These are phyloP conservation scores for Naematelia encephala DNA, from an alignment of 768 basidiomycete genomes.

Conservation along the genomic window DNA sequence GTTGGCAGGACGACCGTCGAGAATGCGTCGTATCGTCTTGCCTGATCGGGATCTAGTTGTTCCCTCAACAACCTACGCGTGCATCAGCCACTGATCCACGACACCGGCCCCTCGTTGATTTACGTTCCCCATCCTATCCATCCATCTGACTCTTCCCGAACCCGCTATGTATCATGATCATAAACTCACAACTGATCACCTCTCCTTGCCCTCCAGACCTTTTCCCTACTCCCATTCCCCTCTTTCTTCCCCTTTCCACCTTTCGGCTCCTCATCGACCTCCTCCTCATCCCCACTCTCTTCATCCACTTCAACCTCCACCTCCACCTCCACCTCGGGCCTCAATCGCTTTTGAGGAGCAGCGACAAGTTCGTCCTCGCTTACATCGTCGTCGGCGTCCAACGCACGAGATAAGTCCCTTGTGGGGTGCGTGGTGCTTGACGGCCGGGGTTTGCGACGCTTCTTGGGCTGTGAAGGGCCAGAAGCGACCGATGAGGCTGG, in stretches of 20 bases:
- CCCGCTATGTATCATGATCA: constrained; percentile 4
- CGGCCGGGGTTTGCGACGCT: neutral
- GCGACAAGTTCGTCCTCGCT: constrained; percentile 25
- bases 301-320: constrained; percentile 11
- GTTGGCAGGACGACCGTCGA: constrained; percentile 21
- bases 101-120: neutral
- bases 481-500: neutral
- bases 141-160: constrained; percentile 6
- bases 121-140: constrained; percentile 10
- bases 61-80: constrained; percentile 31
- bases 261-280: constrained; percentile 22
- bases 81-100: neutral
- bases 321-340: no score
- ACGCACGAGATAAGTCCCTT: constrained; percentile 2
- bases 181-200: neutral
- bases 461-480: neutral
- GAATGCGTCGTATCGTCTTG: constrained; percentile 39
- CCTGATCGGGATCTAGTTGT: constrained; percentile 31
- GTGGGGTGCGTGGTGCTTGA: neutral
- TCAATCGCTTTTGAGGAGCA: constrained; percentile 11
- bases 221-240: constrained; percentile 9
- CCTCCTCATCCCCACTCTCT: constrained; percentile 15
- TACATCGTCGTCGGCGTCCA: constrained; percentile 39
- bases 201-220: constrained; percentile 11
- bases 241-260: constrained; percentile 12